Evolutionary conservation across 208 protist species (phyloP), one percentile per base, ranked within the genome.

Genomic region (Angomonas ambiguus): DNA sequence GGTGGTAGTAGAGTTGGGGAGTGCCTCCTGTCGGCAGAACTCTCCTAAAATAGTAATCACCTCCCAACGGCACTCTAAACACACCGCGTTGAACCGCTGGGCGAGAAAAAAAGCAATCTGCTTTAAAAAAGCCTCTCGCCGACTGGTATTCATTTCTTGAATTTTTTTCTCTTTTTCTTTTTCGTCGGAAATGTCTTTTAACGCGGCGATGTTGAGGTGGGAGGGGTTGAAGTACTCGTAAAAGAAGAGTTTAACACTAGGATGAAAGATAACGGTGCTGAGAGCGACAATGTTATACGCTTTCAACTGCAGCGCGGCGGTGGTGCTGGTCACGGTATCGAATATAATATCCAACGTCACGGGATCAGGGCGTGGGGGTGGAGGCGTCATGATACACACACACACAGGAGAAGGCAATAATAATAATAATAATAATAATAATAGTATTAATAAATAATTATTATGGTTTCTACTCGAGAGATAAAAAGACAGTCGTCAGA

Each of bases 341-440:
- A 83, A 94, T n/a, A 94, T 90, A 10, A 85, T 84, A 45, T 94
- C 84, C 13, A 94, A 74, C 41, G 87, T 94, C 25, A 94, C 76
- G 0, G 87, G 87, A 58, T 93, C 87, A 1, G 87, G 87, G 1
- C 82, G 87, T 25, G 87, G 87, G 13, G 83, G 87, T 30, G 87
- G 82, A 0, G 87, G 87, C 0, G 79, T 68, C 77, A 79, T 78
- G 6, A 18, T 6, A 28, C 38, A 69, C n/a, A n/a, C n/a, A 69
- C 32, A 28, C 2, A 51, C 51, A 27, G 55, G 25, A 55, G 32
- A 33, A 62, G 6, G 16, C 6, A n/a, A n/a, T n/a, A n/a, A n/a
- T n/a, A n/a, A n/a, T n/a, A n/a, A n/a, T 48, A 48, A 48, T 48
- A 32, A 41, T 30, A n/a, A 18, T 62, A 63, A n/a, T 62, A 16